Percentiles rank a stretch among this genome's conserved stretches.
These are phyloP conservation scores for Adansonia grandidieri DNA, from an alignment of 441 rosid genomes.

Conservation along the genomic window DNA sequence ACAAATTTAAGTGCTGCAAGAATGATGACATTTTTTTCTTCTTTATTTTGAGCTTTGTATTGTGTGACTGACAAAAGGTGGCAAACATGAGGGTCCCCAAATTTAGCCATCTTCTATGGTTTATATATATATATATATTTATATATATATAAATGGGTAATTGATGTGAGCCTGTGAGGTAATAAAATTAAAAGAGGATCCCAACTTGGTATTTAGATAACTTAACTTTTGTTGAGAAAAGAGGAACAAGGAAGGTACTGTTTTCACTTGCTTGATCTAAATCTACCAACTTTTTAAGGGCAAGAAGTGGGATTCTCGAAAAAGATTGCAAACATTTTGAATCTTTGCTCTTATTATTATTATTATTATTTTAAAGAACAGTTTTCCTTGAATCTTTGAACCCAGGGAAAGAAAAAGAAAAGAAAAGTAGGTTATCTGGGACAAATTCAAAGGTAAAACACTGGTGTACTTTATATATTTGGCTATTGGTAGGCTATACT, in stretches of 20 bases:
- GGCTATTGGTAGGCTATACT: neutral
- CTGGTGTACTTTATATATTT: neutral
- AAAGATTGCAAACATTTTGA: conserved; percentile 31
- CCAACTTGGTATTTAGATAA: conserved; percentile 28
- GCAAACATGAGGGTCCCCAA: conserved; percentile 36
- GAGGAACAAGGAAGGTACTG: neutral
- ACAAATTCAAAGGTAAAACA: neutral
- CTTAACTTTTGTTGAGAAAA: neutral
- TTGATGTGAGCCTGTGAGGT: conserved; percentile 14
- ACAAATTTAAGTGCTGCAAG: conserved; percentile 4
- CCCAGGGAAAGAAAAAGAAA: neutral
- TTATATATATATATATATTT: neutral
- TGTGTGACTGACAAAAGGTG: conserved; percentile 29
- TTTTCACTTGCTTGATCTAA: neutral
- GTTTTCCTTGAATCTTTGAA: conserved; percentile 25
- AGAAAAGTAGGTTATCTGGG: neutral
- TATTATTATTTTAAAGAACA: neutral
- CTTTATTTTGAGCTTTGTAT: neutral
- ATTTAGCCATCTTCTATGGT: conserved; percentile 1
- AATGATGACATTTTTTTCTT: conserved; percentile 19
- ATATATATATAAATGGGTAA: conserved; percentile 4
- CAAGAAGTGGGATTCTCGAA: neutral
- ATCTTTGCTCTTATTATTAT: conserved; percentile 13
- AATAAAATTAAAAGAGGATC: neutral
- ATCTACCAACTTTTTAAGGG: neutral